Evolutionary conservation across 306 rosid genomes (phyloP), one percentile per base, ranked within the genome.

Genomic region (Cucumis hystrix): DNA sequence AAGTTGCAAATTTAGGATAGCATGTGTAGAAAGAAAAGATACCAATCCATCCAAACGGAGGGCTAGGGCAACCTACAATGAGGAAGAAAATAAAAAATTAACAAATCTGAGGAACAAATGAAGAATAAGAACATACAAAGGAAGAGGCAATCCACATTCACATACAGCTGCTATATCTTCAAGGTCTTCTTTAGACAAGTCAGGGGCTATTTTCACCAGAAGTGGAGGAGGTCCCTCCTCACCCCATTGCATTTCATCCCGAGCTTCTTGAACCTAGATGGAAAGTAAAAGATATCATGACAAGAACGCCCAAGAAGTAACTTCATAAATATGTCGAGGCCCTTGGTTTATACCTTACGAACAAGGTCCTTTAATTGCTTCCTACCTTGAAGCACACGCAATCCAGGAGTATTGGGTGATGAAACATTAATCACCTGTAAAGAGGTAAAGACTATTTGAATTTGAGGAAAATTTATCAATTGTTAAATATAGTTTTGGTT

Each of bases 221-320:
- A 95, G 86, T 2, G 98, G 98, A 75, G 98, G 98, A 61, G 96
- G 96, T 25, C 98, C 98, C 87, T 95, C 98, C 82, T 95, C 98
- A 43, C 96, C 98, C 98, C 97, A 95, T 88, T 95, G 98, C 98
- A 95, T 92, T 83, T 95, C 98, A 84, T 95, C 96, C 73, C 98
- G 93, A 78, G 98, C 97, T 64, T 95, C 97, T 77, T 95, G 98
- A 83, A 95, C 89, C 98, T 95, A 75, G 71, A 87, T 39, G 17
- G 56, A 81, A 40, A 63, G 80, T 82, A 11, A 77, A 81, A 79
- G 6, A 72, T 75, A 62, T 56, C 64, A 28, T 43, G 75, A 83
- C 83, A 80, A 75, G 80, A 83, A 47, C 15, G 56, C 55, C 79
- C 69, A 77, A 43, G 28, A 23, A 23, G 52, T 49, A 68, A 68